A percentile compares a stretch with the other conserved stretches of the same genome.
These are phyloP conservation scores for Globisporangium viniferum DNA, from an alignment of 352 stramenopile species.

Conservation along the genomic window DNA sequence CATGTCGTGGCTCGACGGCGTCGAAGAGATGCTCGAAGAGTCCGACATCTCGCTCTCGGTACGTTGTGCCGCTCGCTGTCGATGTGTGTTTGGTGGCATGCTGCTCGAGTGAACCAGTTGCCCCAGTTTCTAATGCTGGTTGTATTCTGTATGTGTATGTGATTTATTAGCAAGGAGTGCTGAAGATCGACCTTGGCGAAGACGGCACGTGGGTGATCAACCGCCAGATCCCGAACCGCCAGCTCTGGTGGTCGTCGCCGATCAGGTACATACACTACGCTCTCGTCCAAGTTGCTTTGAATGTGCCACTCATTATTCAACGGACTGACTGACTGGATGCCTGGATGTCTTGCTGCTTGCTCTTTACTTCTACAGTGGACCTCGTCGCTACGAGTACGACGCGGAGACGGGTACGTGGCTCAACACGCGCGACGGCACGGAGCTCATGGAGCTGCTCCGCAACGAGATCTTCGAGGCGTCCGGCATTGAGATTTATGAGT, in stretches of 20 bases:
- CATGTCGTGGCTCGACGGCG: constrained; percentile 73
- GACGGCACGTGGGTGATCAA: constrained; percentile 97
- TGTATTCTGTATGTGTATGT: neutral
- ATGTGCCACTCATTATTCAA: neutral
- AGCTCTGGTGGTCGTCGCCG: constrained; percentile 97
- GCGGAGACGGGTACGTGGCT: constrained; percentile 61
- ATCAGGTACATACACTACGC: constrained; percentile 62
- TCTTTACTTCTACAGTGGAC: constrained; percentile 45
- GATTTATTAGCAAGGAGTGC: constrained; percentile 87
- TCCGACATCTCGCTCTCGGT: constrained; percentile 79
- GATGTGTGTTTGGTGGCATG: neutral
- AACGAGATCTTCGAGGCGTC: constrained; percentile 76
- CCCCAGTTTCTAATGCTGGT: neutral
- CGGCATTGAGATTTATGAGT: constrained; percentile 79
- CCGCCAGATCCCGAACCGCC: constrained; percentile 96
- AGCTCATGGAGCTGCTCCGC: constrained; percentile 70
- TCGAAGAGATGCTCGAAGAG: constrained; percentile 85
- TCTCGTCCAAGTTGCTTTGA: neutral
- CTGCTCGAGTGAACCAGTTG: neutral
- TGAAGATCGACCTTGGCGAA: constrained; percentile 93
- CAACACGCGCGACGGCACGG: constrained; percentile 76
- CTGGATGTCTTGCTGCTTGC: neutral
- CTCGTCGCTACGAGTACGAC: constrained; percentile 89
- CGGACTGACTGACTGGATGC: neutral
- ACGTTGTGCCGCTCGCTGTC: constrained; percentile 6